A percentile compares a stretch with the other conserved stretches of the same genome.
Conservation (phyloP, 768 basidiomycete genomes). For the Termitomyces eurrhizus region DNA sequence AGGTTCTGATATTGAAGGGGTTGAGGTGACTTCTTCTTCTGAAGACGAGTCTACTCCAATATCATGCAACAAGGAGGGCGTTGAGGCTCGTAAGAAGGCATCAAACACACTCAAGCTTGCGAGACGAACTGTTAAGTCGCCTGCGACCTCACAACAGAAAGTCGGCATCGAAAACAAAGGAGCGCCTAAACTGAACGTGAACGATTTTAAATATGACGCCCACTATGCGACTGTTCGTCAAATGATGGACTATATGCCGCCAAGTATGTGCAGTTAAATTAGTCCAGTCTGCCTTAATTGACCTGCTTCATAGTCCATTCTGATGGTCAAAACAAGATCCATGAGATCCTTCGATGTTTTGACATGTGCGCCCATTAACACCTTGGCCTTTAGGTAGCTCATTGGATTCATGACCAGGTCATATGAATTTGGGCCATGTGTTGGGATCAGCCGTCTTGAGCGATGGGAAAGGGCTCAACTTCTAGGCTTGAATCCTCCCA, state of each 20-base stretch:
- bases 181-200: conserved; percentile 39
- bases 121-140: neutral
- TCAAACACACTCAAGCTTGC: neutral
- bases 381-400: conserved; percentile 6
- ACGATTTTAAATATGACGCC: conserved; percentile 48
- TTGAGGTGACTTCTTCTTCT: conserved; percentile 17
- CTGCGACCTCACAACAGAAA: conserved; percentile 1
- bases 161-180: conserved; percentile 11
- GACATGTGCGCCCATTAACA: conserved; percentile 50
- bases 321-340: conserved; percentile 54
- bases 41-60: conserved; percentile 19
- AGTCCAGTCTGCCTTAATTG: neutral
- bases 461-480: conserved; percentile 83
- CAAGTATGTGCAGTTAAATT: conserved; percentile 47
- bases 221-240: conserved; percentile 42
- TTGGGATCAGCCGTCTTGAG: conserved; percentile 76
- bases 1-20: conserved; percentile 21
- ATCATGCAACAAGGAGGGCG: neutral
- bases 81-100: neutral
- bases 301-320: conserved; percentile 52
- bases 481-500: conserved; percentile 76
- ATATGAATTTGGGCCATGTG: conserved; percentile 78
- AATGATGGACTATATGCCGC: conserved; percentile 51
- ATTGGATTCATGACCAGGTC: conserved; percentile 37
- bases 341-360: conserved; percentile 75